phyloP scores from a whole-genome alignment of 768 basidiomycete genomes.

The Trametes maxima region DNA sequence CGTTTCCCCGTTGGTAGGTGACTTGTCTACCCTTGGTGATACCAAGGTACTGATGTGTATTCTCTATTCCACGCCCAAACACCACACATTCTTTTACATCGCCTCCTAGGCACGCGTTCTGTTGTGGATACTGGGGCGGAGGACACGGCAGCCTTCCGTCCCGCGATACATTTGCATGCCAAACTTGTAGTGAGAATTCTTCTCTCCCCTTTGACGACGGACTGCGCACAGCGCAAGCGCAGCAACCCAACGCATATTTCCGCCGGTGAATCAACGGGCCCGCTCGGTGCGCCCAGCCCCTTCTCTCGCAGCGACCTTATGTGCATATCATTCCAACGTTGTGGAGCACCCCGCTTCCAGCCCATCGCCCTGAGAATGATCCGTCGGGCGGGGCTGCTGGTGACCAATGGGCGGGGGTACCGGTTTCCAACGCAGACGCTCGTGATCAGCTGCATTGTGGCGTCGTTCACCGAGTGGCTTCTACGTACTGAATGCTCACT shows the following conservation, averaged over 20 bases:
- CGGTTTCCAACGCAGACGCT: neutral
- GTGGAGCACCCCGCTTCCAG: neutral
- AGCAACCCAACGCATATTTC: neutral
- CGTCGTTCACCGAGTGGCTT: neutral
- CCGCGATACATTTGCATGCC: neutral
- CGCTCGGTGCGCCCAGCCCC: neutral
- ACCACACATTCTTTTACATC: too few relatives aligned
- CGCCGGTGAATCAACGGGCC: conserved; percentile 3
- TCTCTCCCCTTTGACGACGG: neutral
- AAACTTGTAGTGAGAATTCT: neutral
- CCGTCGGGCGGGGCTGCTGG: neutral
- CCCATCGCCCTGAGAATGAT: neutral
- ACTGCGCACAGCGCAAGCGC: neutral
- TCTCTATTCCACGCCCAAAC: neutral
- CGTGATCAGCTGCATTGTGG: neutral
- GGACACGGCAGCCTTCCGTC: too few relatives aligned
- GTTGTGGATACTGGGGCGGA: too few relatives aligned
- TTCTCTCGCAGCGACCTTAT: neutral
- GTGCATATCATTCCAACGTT: neutral
- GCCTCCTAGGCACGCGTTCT: too few relatives aligned
- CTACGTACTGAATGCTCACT: neutral
- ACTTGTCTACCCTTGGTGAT: neutral
- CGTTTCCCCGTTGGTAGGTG: conserved; percentile 2
- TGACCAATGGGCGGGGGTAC: neutral
- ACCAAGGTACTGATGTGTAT: neutral